Evolutionary conservation across 305 asterid genomes (phyloP), one percentile per base, ranked within the genome.

Genomic region (Fraxinus dipetala): DNA sequence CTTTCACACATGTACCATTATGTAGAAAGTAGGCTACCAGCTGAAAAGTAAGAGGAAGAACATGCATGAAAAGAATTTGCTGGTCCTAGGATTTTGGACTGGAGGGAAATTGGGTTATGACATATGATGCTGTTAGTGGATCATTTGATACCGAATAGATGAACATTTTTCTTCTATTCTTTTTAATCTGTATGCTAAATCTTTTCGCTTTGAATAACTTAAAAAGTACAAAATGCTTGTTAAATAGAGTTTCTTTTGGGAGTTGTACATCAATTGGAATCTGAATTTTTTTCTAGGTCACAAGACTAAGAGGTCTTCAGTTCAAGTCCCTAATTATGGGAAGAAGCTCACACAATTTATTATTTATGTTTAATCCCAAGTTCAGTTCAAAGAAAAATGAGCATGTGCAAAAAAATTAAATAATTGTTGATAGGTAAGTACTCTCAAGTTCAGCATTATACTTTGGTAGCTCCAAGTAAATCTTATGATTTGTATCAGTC

Each of bases 401-500:
- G 18, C n/a, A 65, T 3, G 73, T 65, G 73, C n/a, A 26, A 26
- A 65, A 65, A 24, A 26, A 24, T 8, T 3, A 26, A 65, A 65
- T 26, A 2, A 26, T 4, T 14, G 8, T 30, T 30, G 38, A 35
- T 69, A 69, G n/a, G 11, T 75, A 11, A 22, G 9, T 72, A 76
- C 72, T 34, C 26, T 56, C 35, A 32, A 81, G 81, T 82, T 76
- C 26, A 1, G 54, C 6, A 14, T 75, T 80, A 54, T 78, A 32
- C 32, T 79, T 61, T 76, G 65, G 40, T 69, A 18, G 61, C 78
- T 83, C 81, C 75, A 45, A 69, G 20, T 74, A 36, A 78, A 69
- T 78, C 72, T 77, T 16, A 54, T 54, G 76, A 72, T 82, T 51
- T 78, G 63, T 65, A 75, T 24, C 81, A 77, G 77, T 59, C 75